Conservation (phyloP, 371 early-diverging fungal species). For the Haplosporangium sp. region DNA sequence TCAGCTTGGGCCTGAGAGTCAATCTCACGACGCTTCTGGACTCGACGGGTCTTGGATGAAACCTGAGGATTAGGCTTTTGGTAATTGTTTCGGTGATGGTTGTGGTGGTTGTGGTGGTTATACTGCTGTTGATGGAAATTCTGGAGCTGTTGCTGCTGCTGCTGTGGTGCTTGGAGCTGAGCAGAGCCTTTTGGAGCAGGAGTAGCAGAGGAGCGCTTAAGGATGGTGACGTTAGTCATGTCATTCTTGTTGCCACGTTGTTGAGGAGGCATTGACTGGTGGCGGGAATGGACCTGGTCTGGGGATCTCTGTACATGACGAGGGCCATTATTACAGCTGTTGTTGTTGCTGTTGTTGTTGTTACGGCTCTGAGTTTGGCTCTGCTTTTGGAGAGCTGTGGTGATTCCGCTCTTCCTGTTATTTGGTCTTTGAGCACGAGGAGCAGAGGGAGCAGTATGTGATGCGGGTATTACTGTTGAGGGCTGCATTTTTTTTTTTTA, state of each 20-base stretch:
- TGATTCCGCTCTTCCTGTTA: conserved; percentile 39
- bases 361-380: conserved; percentile 9
- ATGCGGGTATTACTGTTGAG: conserved; percentile 30
- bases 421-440: conserved; percentile 21
- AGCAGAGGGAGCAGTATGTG: conserved; percentile 21
- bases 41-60: conserved; percentile 46
- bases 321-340: conserved; percentile 6
- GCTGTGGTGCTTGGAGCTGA: background rate
- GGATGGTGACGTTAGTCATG: conserved; percentile 23
- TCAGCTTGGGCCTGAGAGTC: conserved; percentile 39
- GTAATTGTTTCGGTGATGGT: conserved; percentile 9
- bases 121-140: conserved; percentile 15
- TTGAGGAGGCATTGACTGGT: conserved; percentile 47
- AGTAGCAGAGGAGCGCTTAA: conserved; percentile 37
- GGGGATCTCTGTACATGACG: conserved; percentile 7
- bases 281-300: conserved; percentile 23
- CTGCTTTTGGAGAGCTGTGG: conserved; percentile 24
- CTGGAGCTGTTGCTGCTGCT: background rate
- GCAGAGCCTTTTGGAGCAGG: conserved; percentile 1
- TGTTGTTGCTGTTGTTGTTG: conserved; percentile 9
- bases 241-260: conserved; percentile 19
- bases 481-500: conserved; percentile 10
- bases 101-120: conserved; percentile 22
- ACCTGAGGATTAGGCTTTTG: conserved; percentile 28
- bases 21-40: conserved; percentile 52